These are phyloP conservation scores for Vitis hybrid DNA, from an alignment of 177 flowering plant genomes.

Conservation along the genomic window DNA sequence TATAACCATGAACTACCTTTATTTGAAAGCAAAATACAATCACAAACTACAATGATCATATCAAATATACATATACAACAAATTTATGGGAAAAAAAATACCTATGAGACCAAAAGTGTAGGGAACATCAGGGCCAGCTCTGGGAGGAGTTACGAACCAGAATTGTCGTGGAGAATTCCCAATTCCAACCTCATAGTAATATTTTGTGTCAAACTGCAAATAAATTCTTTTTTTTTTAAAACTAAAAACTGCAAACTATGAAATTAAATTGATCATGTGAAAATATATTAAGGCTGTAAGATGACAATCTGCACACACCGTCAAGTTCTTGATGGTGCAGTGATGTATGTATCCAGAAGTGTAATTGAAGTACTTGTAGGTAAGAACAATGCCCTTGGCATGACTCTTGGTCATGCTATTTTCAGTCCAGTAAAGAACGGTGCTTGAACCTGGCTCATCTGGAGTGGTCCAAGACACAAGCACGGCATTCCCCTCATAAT, in stretches of 20 bases:
- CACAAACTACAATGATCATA: no score
- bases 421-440: constrained; percentile 32
- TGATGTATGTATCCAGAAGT: constrained; percentile 45
- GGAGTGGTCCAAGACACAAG: constrained; percentile 40
- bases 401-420: constrained; percentile 12
- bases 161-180: constrained; percentile 41
- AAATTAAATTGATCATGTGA: no score
- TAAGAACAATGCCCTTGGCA: constrained; percentile 22
- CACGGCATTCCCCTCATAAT: constrained; percentile 36
- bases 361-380: constrained; percentile 35
- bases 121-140: constrained; percentile 63
- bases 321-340: constrained; percentile 27
- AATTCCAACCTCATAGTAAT: constrained; percentile 29
- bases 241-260: no score
- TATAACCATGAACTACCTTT: no score
- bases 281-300: neutral
- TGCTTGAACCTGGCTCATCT: constrained; percentile 32
- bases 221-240: no score
- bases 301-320: constrained; percentile 17
- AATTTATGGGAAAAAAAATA: constrained; percentile 13
- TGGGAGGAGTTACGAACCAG: constrained; percentile 63
- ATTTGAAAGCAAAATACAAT: no score
- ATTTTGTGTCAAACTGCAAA: constrained; percentile 38
- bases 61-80: no score
- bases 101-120: constrained; percentile 71